Base-by-base conservation (phyloP, 495 filamentous ascomycete species). In the Opeltia flavorubescens region DNA sequence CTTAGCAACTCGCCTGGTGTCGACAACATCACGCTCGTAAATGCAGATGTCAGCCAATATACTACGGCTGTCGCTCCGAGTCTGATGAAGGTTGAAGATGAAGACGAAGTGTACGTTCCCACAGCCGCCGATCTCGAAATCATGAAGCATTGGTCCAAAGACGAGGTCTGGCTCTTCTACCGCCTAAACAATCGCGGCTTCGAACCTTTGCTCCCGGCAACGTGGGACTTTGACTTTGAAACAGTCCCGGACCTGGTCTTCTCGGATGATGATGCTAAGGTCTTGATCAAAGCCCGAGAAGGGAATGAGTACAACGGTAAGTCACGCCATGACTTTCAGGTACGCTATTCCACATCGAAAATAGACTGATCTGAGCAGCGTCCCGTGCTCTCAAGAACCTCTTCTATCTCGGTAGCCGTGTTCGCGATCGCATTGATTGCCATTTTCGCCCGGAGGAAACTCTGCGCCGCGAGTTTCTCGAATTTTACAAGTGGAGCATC, bases 211-310 rank as follows among this genome's bases (percentile, higher is more conserved):
- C 52, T 84, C 21, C 73, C 74, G 1, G 38, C 43, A 3, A 54
- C 62, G 43, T 86, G 78, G 77, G 53, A 64, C 30, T 62, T 66
- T 39, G 81, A 85, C 51, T 85, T 82, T 53, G 52, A 54, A 1
- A 80, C 71, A 0, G 59, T 84, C 27, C 80, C 81, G 0, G 62
- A 70, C 4, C 59, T 61, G 8, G 55, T 85, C 1, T 85, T 84
- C 56, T 61, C 68, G 15, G 35, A 57, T 0, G 59, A 74, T 28
- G 53, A 59, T 1, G 55, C 62, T 6, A 55, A 61, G 13, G 62
- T 67, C 0, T 62, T 76, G 34, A 72, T 84, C 51, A 68, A 70
- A 39, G 50, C 65, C 3, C 46, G 59, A 0, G 57, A 56, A 17
- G 52, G 56, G 15, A 60, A 62, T 20, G 53, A 64, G 4, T 64